A percentile compares a stretch with the other conserved stretches of the same genome.
phyloP scores from a whole-genome alignment of 2,329 filamentous ascomycete genomes.

The Eutypa lata region DNA sequence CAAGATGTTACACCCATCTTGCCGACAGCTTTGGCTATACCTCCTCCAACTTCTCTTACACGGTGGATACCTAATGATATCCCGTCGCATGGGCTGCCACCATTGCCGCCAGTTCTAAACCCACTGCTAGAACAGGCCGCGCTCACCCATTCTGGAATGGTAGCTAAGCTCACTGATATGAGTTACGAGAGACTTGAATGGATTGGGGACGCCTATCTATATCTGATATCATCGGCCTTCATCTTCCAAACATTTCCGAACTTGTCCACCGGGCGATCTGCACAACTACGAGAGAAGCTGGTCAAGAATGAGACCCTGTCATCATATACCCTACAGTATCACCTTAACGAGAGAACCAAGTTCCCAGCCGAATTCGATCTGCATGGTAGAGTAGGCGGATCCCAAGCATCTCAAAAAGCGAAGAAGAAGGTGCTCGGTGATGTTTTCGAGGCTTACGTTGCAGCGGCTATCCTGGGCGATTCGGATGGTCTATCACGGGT shows the following conservation, averaged over 20 bases:
- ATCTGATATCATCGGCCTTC: constrained; percentile 70
- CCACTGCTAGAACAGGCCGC: constrained; percentile 57
- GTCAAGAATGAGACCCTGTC: constrained; percentile 79
- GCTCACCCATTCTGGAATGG: constrained; percentile 62
- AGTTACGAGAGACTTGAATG: constrained; percentile 85
- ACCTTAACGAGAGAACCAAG: constrained; percentile 61
- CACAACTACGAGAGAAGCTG: constrained; percentile 73
- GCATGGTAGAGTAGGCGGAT: constrained; percentile 33
- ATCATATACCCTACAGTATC: constrained; percentile 67
- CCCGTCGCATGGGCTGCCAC: constrained; percentile 42
- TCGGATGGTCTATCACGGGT: constrained; percentile 59
- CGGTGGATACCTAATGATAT: constrained; percentile 53
- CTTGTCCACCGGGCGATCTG: constrained; percentile 64
- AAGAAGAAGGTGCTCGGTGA: constrained; percentile 76
- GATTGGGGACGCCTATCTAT: constrained; percentile 82
- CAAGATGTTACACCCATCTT: constrained; percentile 1
- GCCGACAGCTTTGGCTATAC: constrained; percentile 12
- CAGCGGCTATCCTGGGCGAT: constrained; percentile 70
- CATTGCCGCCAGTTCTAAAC: constrained; percentile 60
- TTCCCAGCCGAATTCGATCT: constrained; percentile 47
- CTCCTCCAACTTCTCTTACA: constrained; percentile 30
- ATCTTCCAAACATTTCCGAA: constrained; percentile 70
- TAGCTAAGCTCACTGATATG: constrained; percentile 32
- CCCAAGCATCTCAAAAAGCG: constrained; percentile 44
- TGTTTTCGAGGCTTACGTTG: constrained; percentile 88